Evolutionary conservation across 1,139 yeast genomes (phyloP), one percentile per base, ranked within the genome.

Genomic region (Spencermartinsiella ligniputridi): DNA sequence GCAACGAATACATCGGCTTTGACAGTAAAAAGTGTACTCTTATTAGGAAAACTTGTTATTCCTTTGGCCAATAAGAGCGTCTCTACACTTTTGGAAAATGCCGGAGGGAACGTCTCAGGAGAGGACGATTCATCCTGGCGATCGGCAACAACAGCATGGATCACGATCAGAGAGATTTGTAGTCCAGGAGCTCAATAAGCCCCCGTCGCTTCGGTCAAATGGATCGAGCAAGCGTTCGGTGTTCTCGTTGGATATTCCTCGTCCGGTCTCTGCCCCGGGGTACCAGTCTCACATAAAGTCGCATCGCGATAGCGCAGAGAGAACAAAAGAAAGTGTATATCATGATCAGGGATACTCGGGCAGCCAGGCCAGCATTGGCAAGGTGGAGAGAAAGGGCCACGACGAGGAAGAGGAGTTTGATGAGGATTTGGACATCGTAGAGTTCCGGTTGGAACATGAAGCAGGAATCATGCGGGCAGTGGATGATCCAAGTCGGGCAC

Each of bases 391-490:
- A 6, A 6, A 27, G 8, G 25, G 11, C n/a, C 38, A 39, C 8
- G 36, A 24, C 9, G 36, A 29, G 22, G 13, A 17, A n/a, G 29
- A 12, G 20, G 49, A 40, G 20, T 45, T 37, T 12, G 51, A 51
- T 24, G 58, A 51, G 24, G 63, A 54, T 11, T 57, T 56, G 22
- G 63, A 59, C 33, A 49, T 55, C 27, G 44, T 61, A 30, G 65
- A 60, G 44, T 61, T 61, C 51, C 52, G 55, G 3, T 46, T 61
- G 4, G 47, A 50, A 29, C 41, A 51, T 20, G 53, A 53, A n/a
- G 46, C 54, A 1, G 56, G 61, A 16, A 52, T 57, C 35, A 51
- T 57, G 41, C 45, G 53, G 36, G 30, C 39, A 2, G 35, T 41
- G 3, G 56, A 46, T 21, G 51, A 46, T 22, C 47, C 48, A 3